Conservation (phyloP, 2,329 filamentous ascomycete species). For the Lojkania enalia region DNA sequence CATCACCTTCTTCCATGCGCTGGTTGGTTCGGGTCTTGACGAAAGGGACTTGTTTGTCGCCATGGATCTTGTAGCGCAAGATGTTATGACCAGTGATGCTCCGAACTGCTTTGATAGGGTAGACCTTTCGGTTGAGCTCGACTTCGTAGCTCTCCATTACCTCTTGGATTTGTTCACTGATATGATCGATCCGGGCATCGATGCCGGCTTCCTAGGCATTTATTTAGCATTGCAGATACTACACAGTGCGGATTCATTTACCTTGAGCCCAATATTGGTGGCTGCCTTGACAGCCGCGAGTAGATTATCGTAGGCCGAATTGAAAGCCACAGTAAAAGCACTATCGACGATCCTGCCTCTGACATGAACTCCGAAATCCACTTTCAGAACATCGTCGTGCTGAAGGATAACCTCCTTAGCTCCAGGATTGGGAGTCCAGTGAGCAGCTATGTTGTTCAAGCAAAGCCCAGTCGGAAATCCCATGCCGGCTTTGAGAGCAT, state of each 20-base stretch:
- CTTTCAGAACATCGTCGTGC: constrained; percentile 72
- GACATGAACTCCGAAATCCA: constrained; percentile 70
- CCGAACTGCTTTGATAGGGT: constrained; percentile 79
- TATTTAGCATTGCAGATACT: constrained; percentile 10
- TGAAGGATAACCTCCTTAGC: constrained; percentile 77
- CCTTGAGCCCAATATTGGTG: constrained; percentile 71
- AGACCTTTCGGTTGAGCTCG: constrained; percentile 73
- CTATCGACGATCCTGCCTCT: constrained; percentile 70
- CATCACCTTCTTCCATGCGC: constrained; percentile 96
- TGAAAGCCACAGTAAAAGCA: constrained; percentile 67
- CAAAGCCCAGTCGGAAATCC: constrained; percentile 83
- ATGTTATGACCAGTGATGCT: constrained; percentile 94
- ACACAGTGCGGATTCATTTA: constrained; percentile 33
- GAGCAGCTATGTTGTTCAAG: constrained; percentile 79
- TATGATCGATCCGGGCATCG: constrained; percentile 82
- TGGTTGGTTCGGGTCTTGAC: constrained; percentile 82
- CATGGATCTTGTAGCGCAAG: constrained; percentile 85
- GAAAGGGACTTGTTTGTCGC: constrained; percentile 89
- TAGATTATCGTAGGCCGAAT: constrained; percentile 66
- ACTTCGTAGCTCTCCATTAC: constrained; percentile 91
- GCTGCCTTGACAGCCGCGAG: constrained; percentile 65
- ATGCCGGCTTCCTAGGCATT: constrained; percentile 74
- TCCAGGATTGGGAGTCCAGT: constrained; percentile 83
- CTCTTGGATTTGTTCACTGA: constrained; percentile 79
- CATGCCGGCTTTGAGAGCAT: constrained; percentile 76